Percentiles rank a stretch among this genome's conserved stretches.
Evolutionary conservation across 2,329 filamentous ascomycete species (phyloP).

Genomic region (Alternaria arborescens): DNA sequence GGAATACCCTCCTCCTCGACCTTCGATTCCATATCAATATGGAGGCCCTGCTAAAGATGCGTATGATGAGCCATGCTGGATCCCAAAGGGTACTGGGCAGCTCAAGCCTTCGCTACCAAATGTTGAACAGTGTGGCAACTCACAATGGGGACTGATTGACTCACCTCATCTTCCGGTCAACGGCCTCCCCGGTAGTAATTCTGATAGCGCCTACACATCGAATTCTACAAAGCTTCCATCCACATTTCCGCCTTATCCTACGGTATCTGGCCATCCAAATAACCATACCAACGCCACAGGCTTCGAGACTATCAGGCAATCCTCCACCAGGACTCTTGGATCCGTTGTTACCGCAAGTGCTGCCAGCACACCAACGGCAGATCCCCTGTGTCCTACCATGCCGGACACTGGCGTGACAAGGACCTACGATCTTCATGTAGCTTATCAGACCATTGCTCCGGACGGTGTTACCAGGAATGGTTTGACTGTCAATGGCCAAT

Average conservation of each 20-base stretch:
- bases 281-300: conserved; percentile 18
- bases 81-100: conserved; percentile 31
- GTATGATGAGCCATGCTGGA: conserved; percentile 41
- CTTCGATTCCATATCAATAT: conserved; percentile 34
- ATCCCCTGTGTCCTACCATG: conserved; percentile 33
- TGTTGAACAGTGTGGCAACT: conserved; percentile 38
- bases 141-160: conserved; percentile 40
- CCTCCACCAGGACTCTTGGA: background rate
- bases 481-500: conserved; percentile 43
- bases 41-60: conserved; percentile 28
- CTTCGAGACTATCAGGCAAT: conserved; percentile 8
- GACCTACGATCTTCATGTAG: conserved; percentile 37
- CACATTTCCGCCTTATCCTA: conserved; percentile 16
- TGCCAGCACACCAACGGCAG: conserved; percentile 17
- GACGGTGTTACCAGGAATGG: conserved; percentile 42
- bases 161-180: conserved; percentile 35
- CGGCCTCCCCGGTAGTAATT: conserved; percentile 26
- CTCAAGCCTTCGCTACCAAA: conserved; percentile 32
- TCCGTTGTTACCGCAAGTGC: background rate
- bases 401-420: conserved; percentile 47
- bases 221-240: background rate
- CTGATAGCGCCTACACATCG: conserved; percentile 7
- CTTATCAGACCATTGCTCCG: conserved; percentile 41
- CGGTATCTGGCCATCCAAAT: conserved; percentile 9
- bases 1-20: conserved; percentile 26